These are phyloP conservation scores for Hypoxylon fragiforme DNA, from an alignment of 495 filamentous ascomycete genomes.

Conservation along the genomic window DNA sequence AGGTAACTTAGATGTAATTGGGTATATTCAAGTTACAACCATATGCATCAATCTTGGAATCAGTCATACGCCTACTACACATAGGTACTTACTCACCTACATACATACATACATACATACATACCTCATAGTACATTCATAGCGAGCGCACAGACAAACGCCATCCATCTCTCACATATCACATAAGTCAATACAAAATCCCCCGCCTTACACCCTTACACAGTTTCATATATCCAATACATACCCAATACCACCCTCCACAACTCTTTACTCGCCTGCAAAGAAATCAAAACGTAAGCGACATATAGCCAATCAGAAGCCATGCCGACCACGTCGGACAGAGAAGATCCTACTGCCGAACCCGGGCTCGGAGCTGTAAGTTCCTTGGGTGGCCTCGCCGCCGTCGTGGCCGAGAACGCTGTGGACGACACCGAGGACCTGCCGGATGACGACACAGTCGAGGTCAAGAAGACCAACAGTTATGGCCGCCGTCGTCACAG, in stretches of 20 bases:
- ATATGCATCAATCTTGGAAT: background rate
- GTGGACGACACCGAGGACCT: constrained; percentile 34
- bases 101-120: no score
- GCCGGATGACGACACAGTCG: constrained; percentile 12
- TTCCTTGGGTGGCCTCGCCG: background rate
- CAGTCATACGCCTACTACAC: no score
- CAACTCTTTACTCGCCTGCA: background rate
- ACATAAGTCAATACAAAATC: no score
- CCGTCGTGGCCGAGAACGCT: constrained; percentile 7
- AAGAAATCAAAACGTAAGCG: background rate
- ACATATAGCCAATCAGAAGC: constrained; percentile 7
- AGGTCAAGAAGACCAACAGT: constrained; percentile 12
- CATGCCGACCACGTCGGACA: constrained; percentile 2
- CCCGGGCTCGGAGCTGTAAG: background rate
- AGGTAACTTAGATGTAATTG: no score
- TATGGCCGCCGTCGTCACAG: constrained; percentile 5
- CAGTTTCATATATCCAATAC: no score
- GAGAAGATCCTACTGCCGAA: background rate
- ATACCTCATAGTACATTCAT: no score
- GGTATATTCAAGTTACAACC: no score
- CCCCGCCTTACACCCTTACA: no score
- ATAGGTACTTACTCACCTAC: no score
- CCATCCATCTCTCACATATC: no score
- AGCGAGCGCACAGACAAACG: no score
- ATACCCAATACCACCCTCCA: background rate